These are phyloP conservation scores for Tetrapisispora nanseiensis DNA, from an alignment of 805 yeast species.

Conservation along the genomic window DNA sequence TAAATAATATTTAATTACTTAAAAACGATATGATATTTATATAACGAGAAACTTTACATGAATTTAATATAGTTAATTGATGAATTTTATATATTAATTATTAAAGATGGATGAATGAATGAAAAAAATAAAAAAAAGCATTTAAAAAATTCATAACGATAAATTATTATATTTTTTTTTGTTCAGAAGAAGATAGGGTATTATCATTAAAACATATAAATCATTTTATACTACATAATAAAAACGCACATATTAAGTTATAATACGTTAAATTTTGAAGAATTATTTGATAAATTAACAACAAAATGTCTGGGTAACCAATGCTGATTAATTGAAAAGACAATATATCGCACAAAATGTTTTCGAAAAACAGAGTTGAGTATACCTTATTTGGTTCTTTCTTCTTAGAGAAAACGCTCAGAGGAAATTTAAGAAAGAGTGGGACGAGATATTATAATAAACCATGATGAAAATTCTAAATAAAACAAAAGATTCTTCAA, in stretches of 20 bases:
- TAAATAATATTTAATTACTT: too few relatives aligned
- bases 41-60: not conserved
- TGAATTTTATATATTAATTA: not conserved
- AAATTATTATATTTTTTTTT: too few relatives aligned
- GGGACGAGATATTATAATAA: too few relatives aligned
- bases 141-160: not conserved
- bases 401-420: too few relatives aligned
- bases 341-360: not conserved
- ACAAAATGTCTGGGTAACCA: not conserved
- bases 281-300: not conserved
- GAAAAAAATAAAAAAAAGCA: not conserved
- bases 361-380: not conserved
- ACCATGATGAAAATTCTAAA: too few relatives aligned
- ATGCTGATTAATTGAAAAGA: not conserved
- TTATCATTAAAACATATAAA: not conserved
- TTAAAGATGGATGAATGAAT: not conserved
- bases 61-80: not conserved
- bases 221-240: constrained; percentile 2
- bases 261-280: not conserved
- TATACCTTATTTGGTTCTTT: not conserved
- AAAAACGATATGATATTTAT: too few relatives aligned
- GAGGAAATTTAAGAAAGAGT: too few relatives aligned
- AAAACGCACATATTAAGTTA: too few relatives aligned
- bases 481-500: too few relatives aligned
- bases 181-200: not conserved